phyloP scores from a whole-genome alignment of 352 stramenopile genomes.

The Phytophthora hibernalis region DNA sequence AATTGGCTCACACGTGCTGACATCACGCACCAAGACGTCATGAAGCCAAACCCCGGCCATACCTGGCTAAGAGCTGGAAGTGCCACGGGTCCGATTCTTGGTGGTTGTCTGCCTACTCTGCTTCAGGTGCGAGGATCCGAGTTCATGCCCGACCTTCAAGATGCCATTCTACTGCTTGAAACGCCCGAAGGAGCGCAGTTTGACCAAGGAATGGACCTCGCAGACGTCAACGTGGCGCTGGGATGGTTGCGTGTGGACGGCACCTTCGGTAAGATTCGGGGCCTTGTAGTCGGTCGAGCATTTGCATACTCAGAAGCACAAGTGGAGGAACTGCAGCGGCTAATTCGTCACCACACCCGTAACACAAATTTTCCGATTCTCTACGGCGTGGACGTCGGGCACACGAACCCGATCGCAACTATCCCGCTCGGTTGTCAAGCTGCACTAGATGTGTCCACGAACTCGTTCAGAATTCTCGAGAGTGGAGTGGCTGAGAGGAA shows the following conservation, averaged over 20 bases:
- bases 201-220: constrained; percentile 59
- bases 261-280: constrained; percentile 56
- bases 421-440: constrained; percentile 56
- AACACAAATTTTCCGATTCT: constrained; percentile 58
- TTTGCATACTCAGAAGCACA: constrained; percentile 51
- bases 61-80: constrained; percentile 49
- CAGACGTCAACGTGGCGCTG: constrained; percentile 55
- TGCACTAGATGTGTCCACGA: constrained; percentile 42
- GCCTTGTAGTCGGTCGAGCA: constrained; percentile 58
- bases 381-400: constrained; percentile 61
- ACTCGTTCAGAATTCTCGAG: constrained; percentile 46
- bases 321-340: constrained; percentile 51
- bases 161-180: constrained; percentile 60
- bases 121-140: constrained; percentile 61
- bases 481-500: constrained; percentile 28
- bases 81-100: constrained; percentile 46
- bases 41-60: constrained; percentile 56
- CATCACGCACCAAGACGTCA: constrained; percentile 44
- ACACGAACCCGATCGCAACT: constrained; percentile 69
- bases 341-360: constrained; percentile 64
- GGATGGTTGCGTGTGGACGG: constrained; percentile 53
- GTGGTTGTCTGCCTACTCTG: constrained; percentile 62
- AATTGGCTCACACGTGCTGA: constrained; percentile 66
- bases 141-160: constrained; percentile 54
- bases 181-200: constrained; percentile 59